These are phyloP conservation scores for Darksidea phi DNA, from an alignment of 495 filamentous ascomycete species.

Conservation along the genomic window DNA sequence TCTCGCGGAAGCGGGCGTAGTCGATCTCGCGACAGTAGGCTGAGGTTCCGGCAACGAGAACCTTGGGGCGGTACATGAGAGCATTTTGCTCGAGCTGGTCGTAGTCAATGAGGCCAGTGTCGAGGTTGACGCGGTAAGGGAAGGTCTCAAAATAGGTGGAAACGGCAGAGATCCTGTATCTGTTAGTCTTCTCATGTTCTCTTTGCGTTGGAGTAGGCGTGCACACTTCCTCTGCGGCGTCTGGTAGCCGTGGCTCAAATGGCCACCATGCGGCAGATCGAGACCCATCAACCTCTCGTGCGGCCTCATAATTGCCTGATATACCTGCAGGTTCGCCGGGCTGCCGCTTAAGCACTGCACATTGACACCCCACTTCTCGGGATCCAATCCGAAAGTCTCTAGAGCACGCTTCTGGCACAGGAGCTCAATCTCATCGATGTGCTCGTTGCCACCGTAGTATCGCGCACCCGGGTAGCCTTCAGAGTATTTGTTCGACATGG, in stretches of 20 bases:
- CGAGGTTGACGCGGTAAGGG: conserved; percentile 49
- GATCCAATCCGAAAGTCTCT: conserved; percentile 82
- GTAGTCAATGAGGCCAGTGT: conserved; percentile 93
- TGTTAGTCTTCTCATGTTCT: conserved; percentile 17
- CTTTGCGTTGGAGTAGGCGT: background rate
- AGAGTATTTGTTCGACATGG: conserved; percentile 98
- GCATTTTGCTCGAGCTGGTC: conserved; percentile 82
- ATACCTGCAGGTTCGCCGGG: conserved; percentile 97
- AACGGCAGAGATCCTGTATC: conserved; percentile 44
- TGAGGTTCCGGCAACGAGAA: conserved; percentile 91
- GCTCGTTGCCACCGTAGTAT: conserved; percentile 99
- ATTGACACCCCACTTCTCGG: conserved; percentile 96
- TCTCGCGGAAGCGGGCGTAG: conserved; percentile 81
- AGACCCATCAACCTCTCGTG: conserved; percentile 97
- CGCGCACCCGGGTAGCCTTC: conserved; percentile 97
- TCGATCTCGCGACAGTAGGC: conserved; percentile 95
- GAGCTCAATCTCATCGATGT: conserved; percentile 94
- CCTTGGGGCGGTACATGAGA: conserved; percentile 83
- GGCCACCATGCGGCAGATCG: conserved; percentile 95
- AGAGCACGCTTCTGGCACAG: conserved; percentile 96
- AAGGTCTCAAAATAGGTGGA: conserved; percentile 50
- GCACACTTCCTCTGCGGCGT: conserved; percentile 83
- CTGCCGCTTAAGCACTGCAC: conserved; percentile 91
- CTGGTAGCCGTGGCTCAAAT: conserved; percentile 98
- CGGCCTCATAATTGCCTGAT: conserved; percentile 97